Percentiles rank a stretch among this genome's conserved stretches.
These are phyloP conservation scores for Chenopodium album DNA, from an alignment of 148 eudicot genomes.

Conservation along the genomic window DNA sequence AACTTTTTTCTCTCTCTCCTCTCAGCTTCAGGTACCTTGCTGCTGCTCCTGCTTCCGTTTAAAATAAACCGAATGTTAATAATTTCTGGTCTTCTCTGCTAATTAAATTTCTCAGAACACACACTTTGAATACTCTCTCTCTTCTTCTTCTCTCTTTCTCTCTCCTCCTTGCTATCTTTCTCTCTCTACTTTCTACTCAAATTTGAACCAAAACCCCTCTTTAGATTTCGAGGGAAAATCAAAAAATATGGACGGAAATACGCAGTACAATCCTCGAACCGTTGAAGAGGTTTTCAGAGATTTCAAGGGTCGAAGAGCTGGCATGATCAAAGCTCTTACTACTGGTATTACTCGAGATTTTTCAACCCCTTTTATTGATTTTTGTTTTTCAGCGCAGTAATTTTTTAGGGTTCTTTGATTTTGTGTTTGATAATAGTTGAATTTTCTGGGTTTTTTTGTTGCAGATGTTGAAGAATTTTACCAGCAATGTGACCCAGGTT, in stretches of 20 bases:
- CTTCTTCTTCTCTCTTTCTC: background rate
- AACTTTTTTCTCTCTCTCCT: no score
- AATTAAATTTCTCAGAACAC: background rate
- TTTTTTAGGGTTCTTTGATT: background rate
- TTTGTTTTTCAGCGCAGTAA: background rate
- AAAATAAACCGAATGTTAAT: background rate
- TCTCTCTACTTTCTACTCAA: background rate
- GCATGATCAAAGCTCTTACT: constrained; percentile 50
- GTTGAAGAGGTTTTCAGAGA: constrained; percentile 50
- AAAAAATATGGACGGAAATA: constrained; percentile 14
- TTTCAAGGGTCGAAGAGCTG: constrained; percentile 47
- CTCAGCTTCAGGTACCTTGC: background rate
- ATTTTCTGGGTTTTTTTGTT: background rate
- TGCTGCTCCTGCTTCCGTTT: background rate
- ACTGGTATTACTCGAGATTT: constrained; percentile 21
- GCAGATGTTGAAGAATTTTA: constrained; percentile 50
- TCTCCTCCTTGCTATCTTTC: background rate
- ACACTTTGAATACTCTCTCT: background rate
- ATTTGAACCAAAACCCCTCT: background rate
- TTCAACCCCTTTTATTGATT: no score
- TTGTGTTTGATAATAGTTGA: background rate
- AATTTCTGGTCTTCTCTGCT: background rate
- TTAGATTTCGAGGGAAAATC: background rate
- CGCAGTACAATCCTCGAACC: constrained; percentile 36
- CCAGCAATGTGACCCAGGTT: constrained; percentile 57